phyloP scores from a whole-genome alignment of 2,329 filamentous ascomycete genomes.

The Xenosphaeropsis pyriputrescens region DNA sequence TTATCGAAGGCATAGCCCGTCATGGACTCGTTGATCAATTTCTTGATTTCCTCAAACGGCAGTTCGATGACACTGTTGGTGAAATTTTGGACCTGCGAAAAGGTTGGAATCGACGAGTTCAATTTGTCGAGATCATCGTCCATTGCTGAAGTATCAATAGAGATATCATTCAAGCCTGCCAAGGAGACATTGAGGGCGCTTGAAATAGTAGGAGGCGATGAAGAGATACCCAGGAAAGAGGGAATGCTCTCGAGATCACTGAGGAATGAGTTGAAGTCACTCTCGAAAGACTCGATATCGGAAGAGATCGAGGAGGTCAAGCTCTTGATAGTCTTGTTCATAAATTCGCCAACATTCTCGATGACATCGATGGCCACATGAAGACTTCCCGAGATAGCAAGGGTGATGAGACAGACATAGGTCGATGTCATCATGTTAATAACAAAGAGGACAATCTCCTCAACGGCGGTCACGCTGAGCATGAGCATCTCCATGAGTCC shows the following conservation, averaged over 20 bases:
- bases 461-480: slow-evolving; percentile 67
- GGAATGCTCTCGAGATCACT: slow-evolving; percentile 35
- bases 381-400: slow-evolving; percentile 67
- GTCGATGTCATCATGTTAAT: slow-evolving; percentile 86
- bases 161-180: slow-evolving; percentile 51
- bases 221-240: slow-evolving; percentile 25
- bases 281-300: slow-evolving; percentile 39
- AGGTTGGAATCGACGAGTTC: slow-evolving; percentile 69
- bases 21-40: slow-evolving; percentile 55
- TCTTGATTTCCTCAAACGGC: slow-evolving; percentile 71
- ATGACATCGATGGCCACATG: slow-evolving; percentile 51
- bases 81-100: slow-evolving; percentile 70
- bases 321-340: slow-evolving; percentile 36
- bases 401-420: slow-evolving; percentile 77
- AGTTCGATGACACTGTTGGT: slow-evolving; percentile 59
- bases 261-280: slow-evolving; percentile 39
- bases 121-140: slow-evolving; percentile 55
- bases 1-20: slow-evolving; percentile 66
- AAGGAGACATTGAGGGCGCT: slow-evolving; percentile 48
- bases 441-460: slow-evolving; percentile 79
- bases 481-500: slow-evolving; percentile 68
- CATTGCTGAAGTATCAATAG: slow-evolving; percentile 52
- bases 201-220: slow-evolving; percentile 31
- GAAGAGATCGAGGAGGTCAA: slow-evolving; percentile 28
- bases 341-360: slow-evolving; percentile 40